phyloP scores from a whole-genome alignment of 352 stramenopile species.

The Plasmopara halstedii region DNA sequence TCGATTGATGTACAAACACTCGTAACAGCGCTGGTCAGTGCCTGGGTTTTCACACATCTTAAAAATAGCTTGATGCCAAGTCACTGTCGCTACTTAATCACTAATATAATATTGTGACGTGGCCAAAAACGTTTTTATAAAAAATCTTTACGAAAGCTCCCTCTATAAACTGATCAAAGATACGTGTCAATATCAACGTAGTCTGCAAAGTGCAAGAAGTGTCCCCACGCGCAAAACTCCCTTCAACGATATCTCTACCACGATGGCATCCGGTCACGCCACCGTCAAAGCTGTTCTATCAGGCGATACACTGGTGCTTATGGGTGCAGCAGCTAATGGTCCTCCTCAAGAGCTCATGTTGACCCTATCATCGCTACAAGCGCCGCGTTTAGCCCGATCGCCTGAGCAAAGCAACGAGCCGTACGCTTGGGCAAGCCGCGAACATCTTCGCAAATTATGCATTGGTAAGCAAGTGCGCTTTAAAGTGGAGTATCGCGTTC shows the following conservation, averaged over 20 bases:
- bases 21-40: too few species aligned
- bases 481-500: conserved; percentile 89
- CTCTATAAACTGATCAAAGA: conserved; percentile 2
- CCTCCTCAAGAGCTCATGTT: conserved; percentile 93
- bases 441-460: conserved; percentile 93
- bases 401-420: conserved; percentile 75
- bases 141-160: too few species aligned
- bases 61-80: too few species aligned
- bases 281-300: conserved; percentile 97
- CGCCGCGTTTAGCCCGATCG: conserved; percentile 84
- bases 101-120: too few species aligned
- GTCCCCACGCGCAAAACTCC: conserved; percentile 1
- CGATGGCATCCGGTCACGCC: conserved; percentile 80
- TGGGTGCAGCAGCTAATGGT: conserved; percentile 80
- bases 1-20: too few species aligned
- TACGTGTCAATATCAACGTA: conserved; percentile 9
- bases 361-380: conserved; percentile 92
- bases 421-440: conserved; percentile 92
- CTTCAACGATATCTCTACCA: neutral
- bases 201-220: conserved; percentile 1
- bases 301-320: conserved; percentile 96
- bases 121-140: too few species aligned
- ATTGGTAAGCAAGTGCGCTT: conserved; percentile 96
- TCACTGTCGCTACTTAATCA: too few species aligned
- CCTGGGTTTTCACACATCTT: too few species aligned